phyloP scores from a whole-genome alignment of 1,284 basidiomycete species.

The Cryptococcus sp. region DNA sequence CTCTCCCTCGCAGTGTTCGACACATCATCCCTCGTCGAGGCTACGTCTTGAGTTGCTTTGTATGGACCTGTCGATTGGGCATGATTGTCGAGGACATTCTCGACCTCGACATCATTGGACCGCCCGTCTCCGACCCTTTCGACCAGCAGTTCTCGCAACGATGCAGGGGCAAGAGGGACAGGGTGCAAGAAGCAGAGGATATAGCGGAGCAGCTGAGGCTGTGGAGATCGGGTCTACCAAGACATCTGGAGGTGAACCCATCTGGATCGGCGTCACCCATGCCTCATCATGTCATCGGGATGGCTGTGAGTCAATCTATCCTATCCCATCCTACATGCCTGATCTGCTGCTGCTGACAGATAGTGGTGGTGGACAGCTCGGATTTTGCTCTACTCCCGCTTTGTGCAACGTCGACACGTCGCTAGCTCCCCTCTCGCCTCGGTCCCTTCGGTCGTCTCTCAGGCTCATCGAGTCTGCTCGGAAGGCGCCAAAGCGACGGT shows the following conservation, averaged over 20 bases:
- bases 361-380: conserved; percentile 38
- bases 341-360: neutral
- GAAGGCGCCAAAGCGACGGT: conserved; percentile 32
- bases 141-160: conserved; percentile 6
- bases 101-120: conserved; percentile 30
- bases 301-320: conserved; percentile 27
- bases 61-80: conserved; percentile 36
- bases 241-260: conserved; percentile 22
- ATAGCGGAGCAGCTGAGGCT: conserved; percentile 24
- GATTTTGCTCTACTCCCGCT: conserved; percentile 38
- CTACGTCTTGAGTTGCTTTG: conserved; percentile 36
- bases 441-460: neutral
- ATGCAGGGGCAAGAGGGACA: neutral
- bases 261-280: conserved; percentile 19
- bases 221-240: conserved; percentile 27
- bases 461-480: conserved; percentile 20
- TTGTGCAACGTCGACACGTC: conserved; percentile 19
- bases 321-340: too few relatives aligned
- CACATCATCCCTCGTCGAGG: conserved; percentile 25
- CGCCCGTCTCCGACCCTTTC: conserved; percentile 10
- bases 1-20: conserved; percentile 16
- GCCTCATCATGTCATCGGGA: conserved; percentile 34
- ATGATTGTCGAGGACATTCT: conserved; percentile 42
- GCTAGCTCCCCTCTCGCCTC: neutral
- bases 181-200: conserved; percentile 10